A percentile compares a stretch with the other conserved stretches of the same genome.
These are phyloP conservation scores for Pichia kluyveri DNA, from an alignment of 805 yeast species.

Conservation along the genomic window DNA sequence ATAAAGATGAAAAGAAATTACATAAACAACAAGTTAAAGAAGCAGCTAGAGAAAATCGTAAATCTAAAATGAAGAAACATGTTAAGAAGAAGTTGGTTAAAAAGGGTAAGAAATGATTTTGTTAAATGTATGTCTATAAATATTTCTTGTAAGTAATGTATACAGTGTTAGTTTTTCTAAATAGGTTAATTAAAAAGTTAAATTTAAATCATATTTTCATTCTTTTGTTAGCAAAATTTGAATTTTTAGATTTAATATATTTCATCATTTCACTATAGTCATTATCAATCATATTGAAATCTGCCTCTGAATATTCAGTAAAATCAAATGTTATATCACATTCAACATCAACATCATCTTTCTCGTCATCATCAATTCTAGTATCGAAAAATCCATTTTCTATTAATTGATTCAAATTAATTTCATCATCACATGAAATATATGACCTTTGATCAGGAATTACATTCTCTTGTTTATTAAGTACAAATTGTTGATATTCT, in stretches of 20 bases:
- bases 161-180: too few relatives aligned
- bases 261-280: neutral
- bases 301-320: neutral
- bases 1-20: constrained; percentile 67
- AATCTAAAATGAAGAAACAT: constrained; percentile 75
- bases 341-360: constrained; percentile 1
- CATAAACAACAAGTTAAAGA: constrained; percentile 73
- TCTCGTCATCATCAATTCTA: neutral
- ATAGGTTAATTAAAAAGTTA: too few relatives aligned
- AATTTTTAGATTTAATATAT: neutral
- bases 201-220: neutral
- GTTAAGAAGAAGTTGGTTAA: constrained; percentile 68
- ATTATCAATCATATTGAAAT: neutral
- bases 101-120: constrained; percentile 25
- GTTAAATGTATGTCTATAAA: too few relatives aligned
- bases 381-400: constrained; percentile 2
- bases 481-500: constrained; percentile 1
- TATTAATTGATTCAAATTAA: constrained; percentile 2
- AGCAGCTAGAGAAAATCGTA: constrained; percentile 68
- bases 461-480: neutral
- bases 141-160: too few relatives aligned
- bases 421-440: neutral
- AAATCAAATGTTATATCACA: neutral
- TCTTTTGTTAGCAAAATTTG: neutral
- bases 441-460: neutral